Evolutionary conservation across 164 flowering plant species (phyloP).

Genomic region (Amborella trichopoda): DNA sequence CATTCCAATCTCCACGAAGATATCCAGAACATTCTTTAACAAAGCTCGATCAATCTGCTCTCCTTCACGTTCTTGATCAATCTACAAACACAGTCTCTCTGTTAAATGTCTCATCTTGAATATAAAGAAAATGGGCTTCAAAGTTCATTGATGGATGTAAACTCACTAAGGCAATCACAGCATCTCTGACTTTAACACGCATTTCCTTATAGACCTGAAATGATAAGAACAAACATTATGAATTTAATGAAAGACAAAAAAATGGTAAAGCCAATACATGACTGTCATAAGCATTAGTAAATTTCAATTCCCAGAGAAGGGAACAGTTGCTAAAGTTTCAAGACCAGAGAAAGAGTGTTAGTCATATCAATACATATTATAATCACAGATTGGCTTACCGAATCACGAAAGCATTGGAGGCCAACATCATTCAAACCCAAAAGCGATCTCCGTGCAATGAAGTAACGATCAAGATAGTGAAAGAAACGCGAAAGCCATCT

Average conservation of each 20-base stretch:
- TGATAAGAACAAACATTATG: background rate
- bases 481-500: constrained; percentile 35
- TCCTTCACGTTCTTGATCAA: constrained; percentile 19
- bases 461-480: constrained; percentile 29
- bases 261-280: too few relatives aligned
- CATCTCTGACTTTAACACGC: constrained; percentile 63
- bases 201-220: constrained; percentile 64
- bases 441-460: constrained; percentile 16
- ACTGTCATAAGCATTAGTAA: too few relatives aligned
- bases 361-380: too few relatives aligned
- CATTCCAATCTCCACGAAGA: constrained; percentile 80
- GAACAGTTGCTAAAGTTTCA: background rate
- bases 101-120: too few relatives aligned
- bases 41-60: constrained; percentile 73
- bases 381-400: constrained; percentile 23
- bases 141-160: too few relatives aligned
- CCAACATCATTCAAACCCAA: constrained; percentile 25
- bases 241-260: background rate
- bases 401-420: constrained; percentile 22
- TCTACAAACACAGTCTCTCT: constrained; percentile 8
- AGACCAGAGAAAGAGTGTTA: too few relatives aligned
- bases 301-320: too few relatives aligned
- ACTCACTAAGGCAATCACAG: constrained; percentile 36
- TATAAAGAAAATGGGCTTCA: too few relatives aligned
- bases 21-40: constrained; percentile 65